Evolutionary conservation across 805 yeast genomes (phyloP), one percentile per base, ranked within the genome.

Genomic region (Candida verbasci): DNA sequence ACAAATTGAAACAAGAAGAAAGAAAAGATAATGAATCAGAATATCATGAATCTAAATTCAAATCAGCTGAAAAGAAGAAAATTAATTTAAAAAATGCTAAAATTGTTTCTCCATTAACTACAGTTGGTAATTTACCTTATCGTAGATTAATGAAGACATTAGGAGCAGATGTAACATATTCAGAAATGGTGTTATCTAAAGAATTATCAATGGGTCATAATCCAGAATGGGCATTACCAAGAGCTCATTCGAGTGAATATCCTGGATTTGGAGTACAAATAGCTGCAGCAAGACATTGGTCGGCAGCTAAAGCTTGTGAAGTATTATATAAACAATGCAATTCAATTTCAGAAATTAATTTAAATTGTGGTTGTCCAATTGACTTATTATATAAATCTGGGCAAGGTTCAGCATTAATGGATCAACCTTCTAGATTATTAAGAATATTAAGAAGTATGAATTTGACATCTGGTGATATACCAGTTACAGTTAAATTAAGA

Each of bases 311-410:
- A 58, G 95, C 96, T 2, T 80, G 93, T n/a, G 96, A 93, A 58
- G 79, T 82, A 7, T 62, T 86, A 16, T 65, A 74, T 12, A 70
- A 72, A 39, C 72, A 75, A 35, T 72, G 83, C 16, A 65, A 78
- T 10, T 57, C 72, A 39, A 76, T 84, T n/a, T 74, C 82, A 21
- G 97, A 93, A 53, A 67, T 93, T 45, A 93, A 93, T 56, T 72
- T 93, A 51, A 93, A 93, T 62, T 83, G 95, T 54, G 99, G 99
- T 2, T 93, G 99, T 59, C 99, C 99, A 11, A 93, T 93, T 47
- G 98, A 94, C 56, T 70, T 93, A 49, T 68, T 93, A n/a, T 93
- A 81, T 59, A 77, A 91, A 47, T 87, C 85, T 55, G 99, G 99
- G 27, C 94, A 95, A 43, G 99, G 99, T 2, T 80, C 94, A 24